Evolutionary conservation across 345 rosid species (phyloP).

Genomic region (Gossypium bickii): DNA sequence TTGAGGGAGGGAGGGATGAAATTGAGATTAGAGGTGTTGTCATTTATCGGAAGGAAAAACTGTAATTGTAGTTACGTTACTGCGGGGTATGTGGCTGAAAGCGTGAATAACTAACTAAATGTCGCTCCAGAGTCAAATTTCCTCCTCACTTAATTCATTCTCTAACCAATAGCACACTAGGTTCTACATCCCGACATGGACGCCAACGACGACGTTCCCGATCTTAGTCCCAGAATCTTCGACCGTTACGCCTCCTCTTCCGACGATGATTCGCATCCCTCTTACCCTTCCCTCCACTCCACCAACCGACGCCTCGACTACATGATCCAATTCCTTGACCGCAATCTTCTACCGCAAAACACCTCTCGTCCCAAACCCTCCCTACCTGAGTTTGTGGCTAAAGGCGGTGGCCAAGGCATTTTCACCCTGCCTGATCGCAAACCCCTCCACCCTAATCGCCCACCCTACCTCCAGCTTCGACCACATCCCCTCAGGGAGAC

Average conservation of each 20-base stretch:
- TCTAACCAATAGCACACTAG: background rate
- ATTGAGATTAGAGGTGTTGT: too few species aligned
- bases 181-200: constrained; percentile 6
- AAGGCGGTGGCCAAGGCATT: constrained; percentile 50
- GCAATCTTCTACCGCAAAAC: constrained; percentile 43
- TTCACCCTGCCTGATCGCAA: constrained; percentile 66
- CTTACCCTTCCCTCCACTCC: constrained; percentile 45
- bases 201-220: constrained; percentile 10
- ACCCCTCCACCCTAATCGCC: constrained; percentile 73
- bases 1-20: too few species aligned
- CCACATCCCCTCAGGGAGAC: constrained; percentile 87
- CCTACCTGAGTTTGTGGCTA: constrained; percentile 56
- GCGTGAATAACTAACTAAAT: background rate
- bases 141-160: background rate
- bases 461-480: constrained; percentile 72
- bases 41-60: background rate
- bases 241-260: constrained; percentile 54
- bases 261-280: constrained; percentile 39
- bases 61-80: background rate
- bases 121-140: background rate
- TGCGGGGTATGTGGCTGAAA: background rate
- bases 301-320: constrained; percentile 71
- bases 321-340: constrained; percentile 90
- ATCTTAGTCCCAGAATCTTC: constrained; percentile 48
- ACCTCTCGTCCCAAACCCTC: constrained; percentile 17